phyloP scores from a whole-genome alignment of 2,329 filamentous ascomycete genomes.

The Polychaeton citri region DNA sequence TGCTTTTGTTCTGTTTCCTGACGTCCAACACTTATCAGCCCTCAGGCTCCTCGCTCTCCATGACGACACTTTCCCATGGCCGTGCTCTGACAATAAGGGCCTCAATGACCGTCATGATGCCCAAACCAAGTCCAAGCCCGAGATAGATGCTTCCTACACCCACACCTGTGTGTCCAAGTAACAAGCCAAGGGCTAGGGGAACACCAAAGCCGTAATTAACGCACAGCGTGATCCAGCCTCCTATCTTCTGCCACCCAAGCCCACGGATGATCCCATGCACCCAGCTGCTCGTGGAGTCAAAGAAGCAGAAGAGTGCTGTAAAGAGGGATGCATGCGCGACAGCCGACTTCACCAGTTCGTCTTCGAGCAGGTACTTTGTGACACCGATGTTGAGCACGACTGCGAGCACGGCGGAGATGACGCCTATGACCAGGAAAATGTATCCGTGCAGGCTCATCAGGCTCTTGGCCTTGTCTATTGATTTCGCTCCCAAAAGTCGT shows the following conservation, averaged over 20 bases:
- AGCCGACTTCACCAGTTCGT: conserved; percentile 22
- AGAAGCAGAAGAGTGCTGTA: conserved; percentile 25
- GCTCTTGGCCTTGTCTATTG: conserved; percentile 19
- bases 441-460: conserved; percentile 17
- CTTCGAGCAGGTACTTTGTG: conserved; percentile 21
- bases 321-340: conserved; percentile 22
- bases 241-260: conserved; percentile 25
- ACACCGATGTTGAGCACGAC: conserved; percentile 19
- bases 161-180: conserved; percentile 21
- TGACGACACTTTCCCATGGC: neutral
- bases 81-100: conserved; percentile 5
- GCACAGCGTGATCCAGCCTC: conserved; percentile 24
- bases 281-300: conserved; percentile 23
- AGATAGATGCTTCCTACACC: conserved; percentile 25
- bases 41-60: neutral
- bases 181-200: conserved; percentile 22
- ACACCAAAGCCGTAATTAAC: conserved; percentile 27
- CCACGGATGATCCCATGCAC: conserved; percentile 25
- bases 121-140: conserved; percentile 19
- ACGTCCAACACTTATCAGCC: no score
- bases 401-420: conserved; percentile 22
- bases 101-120: conserved; percentile 21
- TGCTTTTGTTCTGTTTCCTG: no score
- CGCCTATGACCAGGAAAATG: conserved; percentile 22
- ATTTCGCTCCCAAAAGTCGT: conserved; percentile 26